These are phyloP conservation scores for Potentilla sterilis DNA, from an alignment of 306 rosid species.

Conservation along the genomic window DNA sequence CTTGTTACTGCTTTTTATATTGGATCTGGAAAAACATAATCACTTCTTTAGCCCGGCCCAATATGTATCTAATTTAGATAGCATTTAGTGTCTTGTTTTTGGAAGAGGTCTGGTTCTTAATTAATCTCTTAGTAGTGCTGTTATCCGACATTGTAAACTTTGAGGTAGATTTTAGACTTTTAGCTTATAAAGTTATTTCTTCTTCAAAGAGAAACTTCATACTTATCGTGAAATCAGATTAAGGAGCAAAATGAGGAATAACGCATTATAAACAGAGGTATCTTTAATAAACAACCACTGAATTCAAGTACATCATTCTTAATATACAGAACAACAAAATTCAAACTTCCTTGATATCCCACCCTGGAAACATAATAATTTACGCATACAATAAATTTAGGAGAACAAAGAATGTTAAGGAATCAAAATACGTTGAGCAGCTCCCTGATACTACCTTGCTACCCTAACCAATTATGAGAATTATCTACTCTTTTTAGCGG, in stretches of 20 bases:
- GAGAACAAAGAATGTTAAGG: conserved; percentile 21
- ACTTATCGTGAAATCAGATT: no score
- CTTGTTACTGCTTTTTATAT: neutral
- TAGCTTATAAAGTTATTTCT: no score
- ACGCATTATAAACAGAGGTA: neutral
- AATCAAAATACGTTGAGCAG: neutral
- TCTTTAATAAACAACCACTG: neutral
- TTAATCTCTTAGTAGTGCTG: no score
- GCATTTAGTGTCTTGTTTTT: no score
- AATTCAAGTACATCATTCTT: neutral
- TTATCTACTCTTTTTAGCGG: conserved; percentile 51
- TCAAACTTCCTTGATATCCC: conserved; percentile 6
- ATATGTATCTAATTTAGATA: neutral
- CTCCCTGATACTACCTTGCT: conserved; percentile 22
- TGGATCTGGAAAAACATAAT: neutral
- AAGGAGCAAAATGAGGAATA: neutral
- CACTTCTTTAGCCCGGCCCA: neutral
- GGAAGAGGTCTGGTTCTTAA: no score
- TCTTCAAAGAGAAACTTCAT: no score
- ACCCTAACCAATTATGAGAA: conserved; percentile 33
- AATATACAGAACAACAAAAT: conserved; percentile 17
- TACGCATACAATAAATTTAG: conserved; percentile 3
- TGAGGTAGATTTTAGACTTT: no score
- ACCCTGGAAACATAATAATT: conserved; percentile 5
- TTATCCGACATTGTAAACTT: no score